Percentiles rank a stretch among this genome's conserved stretches.
phyloP scores from a whole-genome alignment of 148 eudicot species.

The Rhododendron ovatum region DNA sequence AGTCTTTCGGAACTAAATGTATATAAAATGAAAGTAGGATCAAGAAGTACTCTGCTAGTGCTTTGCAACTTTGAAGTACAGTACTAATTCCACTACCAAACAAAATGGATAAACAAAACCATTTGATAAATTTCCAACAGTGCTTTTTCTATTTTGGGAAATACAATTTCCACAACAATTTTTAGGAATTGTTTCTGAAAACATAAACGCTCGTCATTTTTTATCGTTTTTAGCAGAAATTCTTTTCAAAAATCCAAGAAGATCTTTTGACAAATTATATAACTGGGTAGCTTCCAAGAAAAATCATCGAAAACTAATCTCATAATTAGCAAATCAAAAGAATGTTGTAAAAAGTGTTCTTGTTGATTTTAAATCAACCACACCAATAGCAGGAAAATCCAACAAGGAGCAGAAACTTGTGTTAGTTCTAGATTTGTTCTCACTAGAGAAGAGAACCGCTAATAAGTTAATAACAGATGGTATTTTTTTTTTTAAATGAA shows the following conservation, averaged over 20 bases:
- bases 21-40: not conserved
- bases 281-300: not conserved
- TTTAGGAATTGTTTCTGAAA: not conserved
- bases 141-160: not conserved
- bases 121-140: too few species aligned
- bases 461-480: not conserved
- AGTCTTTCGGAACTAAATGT: conserved; percentile 7
- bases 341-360: too few species aligned
- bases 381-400: not conserved
- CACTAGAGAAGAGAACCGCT: not conserved
- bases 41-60: not conserved
- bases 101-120: not conserved
- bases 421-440: not conserved
- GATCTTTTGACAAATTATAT: not conserved
- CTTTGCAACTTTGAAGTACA: not conserved
- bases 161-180: not conserved
- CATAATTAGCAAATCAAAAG: too few species aligned
- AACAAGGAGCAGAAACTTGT: not conserved
- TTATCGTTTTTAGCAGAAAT: too few species aligned
- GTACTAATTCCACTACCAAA: too few species aligned
- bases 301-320: too few species aligned
- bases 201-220: not conserved
- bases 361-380: too few species aligned
- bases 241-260: not conserved
- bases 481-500: not conserved